These are phyloP conservation scores for Solioccasus polychromus DNA, from an alignment of 768 basidiomycete species.

Conservation along the genomic window DNA sequence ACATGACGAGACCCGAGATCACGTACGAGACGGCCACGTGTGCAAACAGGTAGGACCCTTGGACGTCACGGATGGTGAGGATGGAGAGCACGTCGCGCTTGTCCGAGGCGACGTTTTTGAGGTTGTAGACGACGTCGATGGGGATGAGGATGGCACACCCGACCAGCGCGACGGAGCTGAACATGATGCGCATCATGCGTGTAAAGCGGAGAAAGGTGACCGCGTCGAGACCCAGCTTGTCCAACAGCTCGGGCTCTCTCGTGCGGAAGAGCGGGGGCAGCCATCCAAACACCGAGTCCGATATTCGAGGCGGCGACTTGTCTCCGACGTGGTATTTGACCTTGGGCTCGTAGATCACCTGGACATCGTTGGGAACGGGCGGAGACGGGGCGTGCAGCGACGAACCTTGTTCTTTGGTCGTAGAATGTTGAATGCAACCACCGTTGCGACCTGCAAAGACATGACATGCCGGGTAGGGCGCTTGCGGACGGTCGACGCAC, in stretches of 20 bases:
- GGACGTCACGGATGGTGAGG: constrained; percentile 83
- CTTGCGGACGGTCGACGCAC: constrained; percentile 43
- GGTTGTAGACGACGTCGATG: constrained; percentile 82
- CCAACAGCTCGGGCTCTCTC: constrained; percentile 85
- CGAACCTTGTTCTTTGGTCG: constrained; percentile 86
- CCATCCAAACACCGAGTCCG: constrained; percentile 86
- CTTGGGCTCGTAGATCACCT: constrained; percentile 93
- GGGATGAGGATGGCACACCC: constrained; percentile 78
- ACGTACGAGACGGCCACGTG: constrained; percentile 84
- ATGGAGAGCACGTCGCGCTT: constrained; percentile 72
- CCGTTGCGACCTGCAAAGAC: constrained; percentile 51
- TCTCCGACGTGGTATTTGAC: constrained; percentile 83
- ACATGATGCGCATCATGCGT: constrained; percentile 76
- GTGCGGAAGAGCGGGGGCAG: constrained; percentile 79
- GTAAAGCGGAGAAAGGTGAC: constrained; percentile 90
- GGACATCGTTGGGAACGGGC: background rate
- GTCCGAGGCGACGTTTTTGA: constrained; percentile 53
- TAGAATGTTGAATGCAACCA: constrained; percentile 77
- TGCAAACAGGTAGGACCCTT: constrained; percentile 69
- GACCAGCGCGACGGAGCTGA: constrained; percentile 59
- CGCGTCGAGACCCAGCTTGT: constrained; percentile 90
- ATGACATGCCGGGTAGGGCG: constrained; percentile 2
- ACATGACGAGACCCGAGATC: constrained; percentile 72
- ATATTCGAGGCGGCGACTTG: constrained; percentile 78
- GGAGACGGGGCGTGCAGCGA: background rate